A percentile compares a stretch with the other conserved stretches of the same genome.
Evolutionary conservation across 352 stramenopile genomes (phyloP).

Genomic region (Phytophthora vignae): DNA sequence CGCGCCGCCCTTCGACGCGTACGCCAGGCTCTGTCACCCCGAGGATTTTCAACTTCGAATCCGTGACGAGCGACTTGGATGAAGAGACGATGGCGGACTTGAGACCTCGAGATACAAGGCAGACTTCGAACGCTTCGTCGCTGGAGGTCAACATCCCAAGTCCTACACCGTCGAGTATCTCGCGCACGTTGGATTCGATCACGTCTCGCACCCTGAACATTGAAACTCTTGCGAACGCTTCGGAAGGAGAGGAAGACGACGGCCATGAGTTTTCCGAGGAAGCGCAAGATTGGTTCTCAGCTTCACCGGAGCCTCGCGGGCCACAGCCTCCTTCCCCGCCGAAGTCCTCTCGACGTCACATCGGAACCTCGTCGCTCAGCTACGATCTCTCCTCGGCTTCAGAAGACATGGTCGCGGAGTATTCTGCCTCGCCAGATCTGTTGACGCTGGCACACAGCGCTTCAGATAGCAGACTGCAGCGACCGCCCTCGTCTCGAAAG

Average conservation of each 20-base stretch:
- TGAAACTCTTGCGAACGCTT: constrained; percentile 24
- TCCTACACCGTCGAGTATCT: constrained; percentile 9
- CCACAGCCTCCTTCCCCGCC: constrained; percentile 17
- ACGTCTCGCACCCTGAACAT: constrained; percentile 40
- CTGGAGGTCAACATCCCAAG: constrained; percentile 10
- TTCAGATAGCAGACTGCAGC: neutral
- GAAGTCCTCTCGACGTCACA: constrained; percentile 8
- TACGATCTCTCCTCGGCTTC: constrained; percentile 16
- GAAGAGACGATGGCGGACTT: neutral
- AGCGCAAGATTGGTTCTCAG: constrained; percentile 27
- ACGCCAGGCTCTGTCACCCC: constrained; percentile 23
- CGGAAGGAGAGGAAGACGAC: constrained; percentile 9
- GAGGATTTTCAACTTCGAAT: constrained; percentile 55
- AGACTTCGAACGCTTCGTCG: constrained; percentile 8
- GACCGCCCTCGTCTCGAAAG: constrained; percentile 5
- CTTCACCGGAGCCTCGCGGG: constrained; percentile 23
- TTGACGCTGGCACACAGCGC: constrained; percentile 14
- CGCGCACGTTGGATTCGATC: constrained; percentile 5
- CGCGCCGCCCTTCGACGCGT: constrained; percentile 11
- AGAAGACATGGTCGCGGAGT: constrained; percentile 19
- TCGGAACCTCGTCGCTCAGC: constrained; percentile 14
- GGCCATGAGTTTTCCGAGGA: constrained; percentile 18
- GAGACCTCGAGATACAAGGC: neutral
- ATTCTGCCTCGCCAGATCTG: constrained; percentile 29
- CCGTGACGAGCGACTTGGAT: constrained; percentile 23